Conservation (phyloP, 805 yeast genomes). For the Lachancea lanzarotensis region DNA sequence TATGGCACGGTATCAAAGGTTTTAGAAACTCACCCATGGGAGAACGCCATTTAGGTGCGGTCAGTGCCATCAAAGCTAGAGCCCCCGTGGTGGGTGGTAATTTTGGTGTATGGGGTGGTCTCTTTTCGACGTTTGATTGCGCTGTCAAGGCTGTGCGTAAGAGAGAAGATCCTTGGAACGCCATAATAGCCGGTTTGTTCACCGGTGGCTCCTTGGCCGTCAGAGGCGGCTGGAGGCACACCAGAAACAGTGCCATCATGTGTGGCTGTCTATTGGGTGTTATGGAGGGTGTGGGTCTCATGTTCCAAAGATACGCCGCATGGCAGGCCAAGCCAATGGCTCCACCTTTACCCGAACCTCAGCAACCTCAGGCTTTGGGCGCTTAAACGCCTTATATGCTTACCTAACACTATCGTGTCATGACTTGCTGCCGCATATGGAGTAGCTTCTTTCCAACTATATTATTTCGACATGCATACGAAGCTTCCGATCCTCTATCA, state of each 20-base stretch:
- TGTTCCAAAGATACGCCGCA: slow-evolving; percentile 87
- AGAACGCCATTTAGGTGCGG: slow-evolving; percentile 85
- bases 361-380: slow-evolving; percentile 33
- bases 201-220: slow-evolving; percentile 97
- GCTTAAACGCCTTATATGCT: neutral
- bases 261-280: slow-evolving; percentile 97
- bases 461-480: neutral
- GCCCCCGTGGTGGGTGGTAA: slow-evolving; percentile 99
- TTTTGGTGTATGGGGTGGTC: slow-evolving; percentile 99
- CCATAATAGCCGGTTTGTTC: slow-evolving; percentile 94
- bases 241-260: slow-evolving; percentile 91
- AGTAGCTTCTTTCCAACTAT: neutral
- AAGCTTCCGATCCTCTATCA: slow-evolving; percentile 3
- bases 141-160: slow-evolving; percentile 90
- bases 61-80: slow-evolving; percentile 87
- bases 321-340: slow-evolving; percentile 70
- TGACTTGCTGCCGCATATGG: slow-evolving; percentile 8
- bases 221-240: slow-evolving; percentile 98
- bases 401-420: neutral
- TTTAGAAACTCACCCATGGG: slow-evolving; percentile 97
- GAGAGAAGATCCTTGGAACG: slow-evolving; percentile 98
- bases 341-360: slow-evolving; percentile 46
- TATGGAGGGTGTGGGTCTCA: slow-evolving; percentile 96
- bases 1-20: slow-evolving; percentile 99
- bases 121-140: slow-evolving; percentile 93